phyloP scores from a whole-genome alignment of 139 green algal genomes.

The Penium margaritaceum region DNA sequence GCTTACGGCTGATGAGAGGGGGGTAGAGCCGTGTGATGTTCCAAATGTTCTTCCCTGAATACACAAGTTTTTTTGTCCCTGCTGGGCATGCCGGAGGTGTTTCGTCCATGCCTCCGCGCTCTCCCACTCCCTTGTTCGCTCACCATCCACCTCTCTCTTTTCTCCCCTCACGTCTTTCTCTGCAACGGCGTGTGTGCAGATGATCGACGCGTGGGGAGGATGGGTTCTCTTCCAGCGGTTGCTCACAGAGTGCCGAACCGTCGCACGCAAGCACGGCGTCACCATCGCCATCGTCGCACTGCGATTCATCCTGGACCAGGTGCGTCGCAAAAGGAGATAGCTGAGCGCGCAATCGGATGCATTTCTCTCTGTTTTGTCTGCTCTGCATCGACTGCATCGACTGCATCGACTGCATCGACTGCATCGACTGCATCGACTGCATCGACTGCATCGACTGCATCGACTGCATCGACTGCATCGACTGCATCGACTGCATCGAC shows the following conservation, averaged over 20 bases:
- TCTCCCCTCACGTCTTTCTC: not conserved
- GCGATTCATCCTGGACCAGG: conserved; percentile 37
- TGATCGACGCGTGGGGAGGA: conserved; percentile 42
- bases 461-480: too few species aligned
- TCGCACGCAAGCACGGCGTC: conserved; percentile 29
- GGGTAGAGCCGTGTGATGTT: too few species aligned
- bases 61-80: not conserved
- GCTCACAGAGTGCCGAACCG: conserved; percentile 16
- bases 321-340: not conserved
- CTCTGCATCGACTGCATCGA: too few species aligned
- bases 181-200: conserved; percentile 15
- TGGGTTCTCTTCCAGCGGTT: conserved; percentile 45
- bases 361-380: too few species aligned
- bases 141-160: not conserved
- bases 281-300: conserved; percentile 28
- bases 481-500: too few species aligned
- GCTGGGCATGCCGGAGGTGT: too few species aligned
- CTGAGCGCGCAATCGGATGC: too few species aligned
- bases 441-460: too few species aligned
- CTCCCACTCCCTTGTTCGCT: not conserved
- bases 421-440: too few species aligned
- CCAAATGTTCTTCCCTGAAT: too few species aligned
- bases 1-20: too few species aligned
- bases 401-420: too few species aligned
- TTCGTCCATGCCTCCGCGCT: not conserved